Conservation (phyloP, 1,284 basidiomycete species). For the Rhodotorula sp. region DNA sequence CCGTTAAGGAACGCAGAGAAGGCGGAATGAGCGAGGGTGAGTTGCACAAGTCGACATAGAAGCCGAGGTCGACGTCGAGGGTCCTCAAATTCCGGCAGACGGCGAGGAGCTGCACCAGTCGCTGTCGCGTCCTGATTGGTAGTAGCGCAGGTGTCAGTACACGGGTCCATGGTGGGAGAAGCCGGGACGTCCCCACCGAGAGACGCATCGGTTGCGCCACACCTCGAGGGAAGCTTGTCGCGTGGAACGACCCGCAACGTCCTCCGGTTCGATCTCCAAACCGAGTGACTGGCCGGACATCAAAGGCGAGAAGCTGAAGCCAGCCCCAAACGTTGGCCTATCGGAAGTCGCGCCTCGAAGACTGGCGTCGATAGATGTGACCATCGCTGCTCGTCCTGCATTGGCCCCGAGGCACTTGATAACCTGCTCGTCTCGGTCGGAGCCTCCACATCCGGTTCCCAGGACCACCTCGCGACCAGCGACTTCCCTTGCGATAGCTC, state of each 20-base stretch:
- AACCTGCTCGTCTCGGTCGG: slow-evolving; percentile 8
- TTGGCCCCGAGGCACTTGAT: neutral
- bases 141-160: neutral
- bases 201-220: slow-evolving; percentile 7
- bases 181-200: slow-evolving; percentile 1
- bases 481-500: slow-evolving; percentile 7
- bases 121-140: slow-evolving; percentile 9
- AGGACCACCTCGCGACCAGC: slow-evolving; percentile 8
- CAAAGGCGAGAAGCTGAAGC: neutral
- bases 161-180: no score
- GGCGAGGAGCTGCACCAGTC: slow-evolving; percentile 8
- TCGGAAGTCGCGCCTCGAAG: slow-evolving; percentile 6
- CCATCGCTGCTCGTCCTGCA: neutral
- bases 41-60: slow-evolving; percentile 8
- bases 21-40: slow-evolving; percentile 1
- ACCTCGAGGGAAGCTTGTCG: neutral
- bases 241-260: neutral
- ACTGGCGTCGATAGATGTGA: slow-evolving; percentile 16
- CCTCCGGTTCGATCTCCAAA: neutral
- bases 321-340: neutral
- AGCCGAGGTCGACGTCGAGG: slow-evolving; percentile 29
- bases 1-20: slow-evolving; percentile 13
- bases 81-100: neutral
- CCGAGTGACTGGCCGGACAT: neutral
- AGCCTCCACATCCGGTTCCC: slow-evolving; percentile 11